phyloP scores from a whole-genome alignment of 805 yeast genomes.

The Candida insectorum region DNA sequence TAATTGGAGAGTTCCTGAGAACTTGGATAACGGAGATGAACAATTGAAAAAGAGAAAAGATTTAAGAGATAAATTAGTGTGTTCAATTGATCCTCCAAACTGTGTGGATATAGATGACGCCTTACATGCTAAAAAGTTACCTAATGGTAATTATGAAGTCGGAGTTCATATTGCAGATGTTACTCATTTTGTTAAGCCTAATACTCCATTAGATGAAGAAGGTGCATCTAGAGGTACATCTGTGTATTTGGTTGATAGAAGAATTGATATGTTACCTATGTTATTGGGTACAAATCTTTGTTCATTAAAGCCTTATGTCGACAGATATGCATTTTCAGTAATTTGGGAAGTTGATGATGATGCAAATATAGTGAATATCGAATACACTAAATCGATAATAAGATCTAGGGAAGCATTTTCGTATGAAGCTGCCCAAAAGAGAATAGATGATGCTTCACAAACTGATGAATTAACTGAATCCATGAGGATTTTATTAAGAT shows the following conservation, averaged over 20 bases:
- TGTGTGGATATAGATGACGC: conserved; percentile 99
- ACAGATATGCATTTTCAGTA: conserved; percentile 92
- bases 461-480: conserved; percentile 85
- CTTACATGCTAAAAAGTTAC: conserved; percentile 75
- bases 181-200: conserved; percentile 92
- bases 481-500: conserved; percentile 72
- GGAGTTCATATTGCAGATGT: conserved; percentile 99
- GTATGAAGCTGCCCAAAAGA: conserved; percentile 85
- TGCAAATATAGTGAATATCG: conserved; percentile 78
- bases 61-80: conserved; percentile 81
- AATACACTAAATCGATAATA: conserved; percentile 83
- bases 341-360: conserved; percentile 90
- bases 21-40: conserved; percentile 49
- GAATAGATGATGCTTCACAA: conserved; percentile 77
- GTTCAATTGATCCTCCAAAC: conserved; percentile 96
- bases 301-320: conserved; percentile 92
- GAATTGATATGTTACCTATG: conserved; percentile 98
- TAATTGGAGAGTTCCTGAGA: conserved; percentile 84
- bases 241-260: conserved; percentile 92
- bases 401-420: conserved; percentile 92
- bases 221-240: conserved; percentile 98
- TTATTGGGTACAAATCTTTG: conserved; percentile 92
- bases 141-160: conserved; percentile 93
- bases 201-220: conserved; percentile 87
- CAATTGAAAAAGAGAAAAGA: conserved; percentile 68